phyloP scores from a whole-genome alignment of 1,284 basidiomycete genomes.

The Cystobasidium sp. region DNA sequence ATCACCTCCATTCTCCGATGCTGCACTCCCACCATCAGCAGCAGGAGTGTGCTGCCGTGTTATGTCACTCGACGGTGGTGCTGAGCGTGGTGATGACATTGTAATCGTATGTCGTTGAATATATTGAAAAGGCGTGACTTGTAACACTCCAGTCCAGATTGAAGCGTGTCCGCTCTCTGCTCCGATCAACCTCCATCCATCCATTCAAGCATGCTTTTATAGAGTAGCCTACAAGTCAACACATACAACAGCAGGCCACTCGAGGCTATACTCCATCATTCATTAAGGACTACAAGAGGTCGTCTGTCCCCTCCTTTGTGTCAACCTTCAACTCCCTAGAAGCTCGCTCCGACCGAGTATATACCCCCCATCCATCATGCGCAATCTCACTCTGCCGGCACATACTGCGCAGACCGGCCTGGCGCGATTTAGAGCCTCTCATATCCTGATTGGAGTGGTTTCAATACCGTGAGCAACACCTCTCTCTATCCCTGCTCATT shows the following conservation, averaged over 20 bases:
- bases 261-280: neutral
- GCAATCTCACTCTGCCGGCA: neutral
- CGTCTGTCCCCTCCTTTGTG: no score
- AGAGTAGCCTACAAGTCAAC: neutral
- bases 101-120: neutral
- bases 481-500: no score
- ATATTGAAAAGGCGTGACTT: neutral
- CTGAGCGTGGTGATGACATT: slow-evolving; percentile 26
- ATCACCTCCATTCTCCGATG: neutral
- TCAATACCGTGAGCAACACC: slow-evolving; percentile 28
- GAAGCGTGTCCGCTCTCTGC: neutral
- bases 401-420: neutral
- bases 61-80: slow-evolving; percentile 13
- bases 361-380: no score
- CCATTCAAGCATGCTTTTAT: neutral
- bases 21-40: neutral
- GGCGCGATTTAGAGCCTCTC: slow-evolving; percentile 1
- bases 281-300: no score
- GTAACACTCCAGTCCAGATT: neutral
- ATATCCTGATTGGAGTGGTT: slow-evolving; percentile 11
- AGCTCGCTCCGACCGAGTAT: no score
- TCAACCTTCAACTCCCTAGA: no score
- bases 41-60: slow-evolving; percentile 29
- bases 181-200: slow-evolving; percentile 14
- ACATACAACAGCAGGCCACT: slow-evolving; percentile 4